Percentiles rank a stretch among this genome's conserved stretches.
Evolutionary conservation across 495 filamentous ascomycete genomes (phyloP).

Genomic region (Neurospora sp.): DNA sequence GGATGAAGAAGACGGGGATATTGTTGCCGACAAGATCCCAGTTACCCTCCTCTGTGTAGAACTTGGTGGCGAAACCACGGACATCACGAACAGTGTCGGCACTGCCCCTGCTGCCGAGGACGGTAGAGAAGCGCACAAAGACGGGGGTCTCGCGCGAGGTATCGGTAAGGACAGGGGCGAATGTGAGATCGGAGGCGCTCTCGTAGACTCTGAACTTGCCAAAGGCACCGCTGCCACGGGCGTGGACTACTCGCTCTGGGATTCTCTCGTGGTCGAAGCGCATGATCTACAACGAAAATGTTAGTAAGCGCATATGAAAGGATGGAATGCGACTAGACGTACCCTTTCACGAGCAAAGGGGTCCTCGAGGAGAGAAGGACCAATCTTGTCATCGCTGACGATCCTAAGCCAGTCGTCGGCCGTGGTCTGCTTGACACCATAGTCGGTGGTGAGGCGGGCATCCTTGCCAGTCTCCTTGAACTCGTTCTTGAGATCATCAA

Average conservation of each 20-base stretch:
- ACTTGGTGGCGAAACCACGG: slow-evolving; percentile 71
- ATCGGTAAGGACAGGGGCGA: slow-evolving; percentile 67
- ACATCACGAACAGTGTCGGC: slow-evolving; percentile 77
- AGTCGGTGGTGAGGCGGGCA: slow-evolving; percentile 58
- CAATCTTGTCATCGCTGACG: slow-evolving; percentile 47
- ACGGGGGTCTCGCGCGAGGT: slow-evolving; percentile 70
- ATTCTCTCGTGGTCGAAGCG: slow-evolving; percentile 84
- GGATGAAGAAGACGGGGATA: slow-evolving; percentile 62
- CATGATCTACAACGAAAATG: slow-evolving; percentile 44
- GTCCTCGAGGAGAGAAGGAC: slow-evolving; percentile 76
- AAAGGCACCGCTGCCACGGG: slow-evolving; percentile 73
- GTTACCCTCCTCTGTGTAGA: slow-evolving; percentile 56
- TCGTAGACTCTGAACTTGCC: slow-evolving; percentile 70
- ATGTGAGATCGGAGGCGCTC: slow-evolving; percentile 58
- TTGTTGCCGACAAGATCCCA: slow-evolving; percentile 58
- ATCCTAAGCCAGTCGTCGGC: slow-evolving; percentile 74
- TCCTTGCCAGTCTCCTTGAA: slow-evolving; percentile 22
- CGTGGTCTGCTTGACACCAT: slow-evolving; percentile 62
- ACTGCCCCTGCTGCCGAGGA: slow-evolving; percentile 65
- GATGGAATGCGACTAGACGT: slow-evolving; percentile 2
- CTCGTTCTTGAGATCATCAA: slow-evolving; percentile 28
- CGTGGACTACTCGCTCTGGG: slow-evolving; percentile 83
- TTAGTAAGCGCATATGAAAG: background rate
- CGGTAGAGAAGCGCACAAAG: slow-evolving; percentile 76
- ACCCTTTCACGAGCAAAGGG: slow-evolving; percentile 71